These are phyloP conservation scores for Arachis stenosperma DNA, from an alignment of 306 rosid species.

Conservation along the genomic window DNA sequence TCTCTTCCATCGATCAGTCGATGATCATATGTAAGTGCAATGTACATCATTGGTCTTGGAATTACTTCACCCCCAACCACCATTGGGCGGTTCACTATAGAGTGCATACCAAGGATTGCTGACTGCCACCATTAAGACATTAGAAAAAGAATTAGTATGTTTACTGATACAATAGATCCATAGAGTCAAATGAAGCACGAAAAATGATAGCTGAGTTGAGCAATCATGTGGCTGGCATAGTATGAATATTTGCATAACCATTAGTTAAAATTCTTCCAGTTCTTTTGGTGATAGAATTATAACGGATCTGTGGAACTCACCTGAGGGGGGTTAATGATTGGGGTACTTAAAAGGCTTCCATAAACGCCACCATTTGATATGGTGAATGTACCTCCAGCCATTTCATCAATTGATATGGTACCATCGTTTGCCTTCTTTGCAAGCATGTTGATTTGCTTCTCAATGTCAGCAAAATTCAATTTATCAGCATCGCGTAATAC, in stretches of 20 bases:
- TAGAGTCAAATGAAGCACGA: neutral
- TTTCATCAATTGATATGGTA: constrained; percentile 76
- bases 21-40: constrained; percentile 82
- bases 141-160: neutral
- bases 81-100: constrained; percentile 67
- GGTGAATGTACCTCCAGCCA: constrained; percentile 87
- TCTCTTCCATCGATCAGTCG: constrained; percentile 89
- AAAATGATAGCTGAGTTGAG: neutral
- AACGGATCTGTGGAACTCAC: constrained; percentile 34
- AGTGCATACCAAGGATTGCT: constrained; percentile 88
- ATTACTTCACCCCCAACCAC: constrained; percentile 71
- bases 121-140: constrained; percentile 54
- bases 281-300: neutral
- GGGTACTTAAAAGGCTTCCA: constrained; percentile 86
- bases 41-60: constrained; percentile 78
- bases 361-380: constrained; percentile 89
- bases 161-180: constrained; percentile 8
- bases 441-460: constrained; percentile 74
- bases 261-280: neutral
- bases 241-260: neutral
- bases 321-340: constrained; percentile 90
- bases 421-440: constrained; percentile 85
- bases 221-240: neutral
- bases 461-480: constrained; percentile 80
- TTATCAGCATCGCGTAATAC: constrained; percentile 53